A percentile compares a stretch with the other conserved stretches of the same genome.
Evolutionary conservation across 345 rosid genomes (phyloP).

Genomic region (Gossypioides kirkii): DNA sequence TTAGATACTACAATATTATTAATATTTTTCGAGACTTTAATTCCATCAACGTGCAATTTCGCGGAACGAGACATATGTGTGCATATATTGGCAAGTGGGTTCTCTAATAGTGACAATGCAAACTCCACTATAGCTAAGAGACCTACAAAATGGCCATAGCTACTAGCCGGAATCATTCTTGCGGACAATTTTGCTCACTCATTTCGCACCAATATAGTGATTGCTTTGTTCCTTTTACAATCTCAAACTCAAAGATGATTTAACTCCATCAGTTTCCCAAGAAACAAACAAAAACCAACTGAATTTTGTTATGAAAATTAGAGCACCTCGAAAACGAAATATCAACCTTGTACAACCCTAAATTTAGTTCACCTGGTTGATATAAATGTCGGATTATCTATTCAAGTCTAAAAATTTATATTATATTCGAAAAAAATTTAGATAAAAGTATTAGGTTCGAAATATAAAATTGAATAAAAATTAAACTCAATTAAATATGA

Average conservation of each 20-base stretch:
- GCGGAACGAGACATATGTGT: background rate
- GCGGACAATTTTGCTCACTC: background rate
- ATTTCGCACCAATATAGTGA: background rate
- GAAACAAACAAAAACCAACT: slow-evolving; percentile 4
- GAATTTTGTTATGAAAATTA: slow-evolving; percentile 9
- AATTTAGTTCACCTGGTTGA: background rate
- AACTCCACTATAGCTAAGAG: background rate
- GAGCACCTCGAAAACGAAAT: background rate
- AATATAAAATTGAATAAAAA: too few species aligned
- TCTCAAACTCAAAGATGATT: background rate
- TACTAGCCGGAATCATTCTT: background rate
- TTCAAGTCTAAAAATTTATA: too few species aligned
- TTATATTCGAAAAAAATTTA: too few species aligned
- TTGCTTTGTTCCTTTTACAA: background rate
- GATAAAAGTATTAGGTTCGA: too few species aligned
- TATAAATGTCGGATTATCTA: background rate
- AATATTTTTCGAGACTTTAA: too few species aligned
- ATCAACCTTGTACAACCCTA: background rate
- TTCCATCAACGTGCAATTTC: too few species aligned
- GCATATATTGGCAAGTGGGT: background rate
- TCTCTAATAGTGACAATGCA: background rate
- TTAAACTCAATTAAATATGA: too few species aligned
- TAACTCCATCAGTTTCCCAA: background rate
- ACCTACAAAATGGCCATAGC: background rate
- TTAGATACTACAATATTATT: background rate